phyloP scores from a whole-genome alignment of 1,139 yeast species.

The Candida labiduridarum region DNA sequence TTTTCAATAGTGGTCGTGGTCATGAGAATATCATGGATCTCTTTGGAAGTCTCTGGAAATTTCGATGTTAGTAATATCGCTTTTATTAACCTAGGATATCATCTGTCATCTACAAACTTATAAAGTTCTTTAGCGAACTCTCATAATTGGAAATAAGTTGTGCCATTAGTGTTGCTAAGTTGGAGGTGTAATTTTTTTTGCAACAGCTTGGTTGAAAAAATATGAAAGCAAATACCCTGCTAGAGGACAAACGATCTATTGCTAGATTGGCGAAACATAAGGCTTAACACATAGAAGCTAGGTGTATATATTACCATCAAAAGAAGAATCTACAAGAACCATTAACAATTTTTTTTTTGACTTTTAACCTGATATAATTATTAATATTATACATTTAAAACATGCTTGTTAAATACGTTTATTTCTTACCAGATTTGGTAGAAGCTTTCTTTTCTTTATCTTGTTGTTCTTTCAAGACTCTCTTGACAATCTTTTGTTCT shows the following conservation, averaged over 20 bases:
- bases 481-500: constrained; percentile 99
- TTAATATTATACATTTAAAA: constrained; percentile 18
- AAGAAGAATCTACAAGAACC: constrained; percentile 6
- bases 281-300: background rate
- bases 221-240: background rate
- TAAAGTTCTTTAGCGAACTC: constrained; percentile 11
- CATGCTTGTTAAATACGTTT: constrained; percentile 21
- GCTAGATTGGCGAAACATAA: background rate
- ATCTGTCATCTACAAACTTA: constrained; percentile 9
- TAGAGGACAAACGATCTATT: background rate
- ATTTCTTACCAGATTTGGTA: constrained; percentile 45
- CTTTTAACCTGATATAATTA: constrained; percentile 8
- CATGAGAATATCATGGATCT: constrained; percentile 9
- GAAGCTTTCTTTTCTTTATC: constrained; percentile 76
- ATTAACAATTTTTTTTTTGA: constrained; percentile 2
- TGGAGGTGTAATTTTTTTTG: constrained; percentile 1
- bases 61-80: background rate
- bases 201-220: constrained; percentile 8
- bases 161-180: constrained; percentile 7
- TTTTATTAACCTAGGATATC: background rate
- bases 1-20: constrained; percentile 5
- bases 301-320: constrained; percentile 6
- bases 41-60: constrained; percentile 12
- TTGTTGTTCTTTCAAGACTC: constrained; percentile 94
- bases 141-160: constrained; percentile 13